Evolutionary conservation across 2,329 filamentous ascomycete genomes (phyloP), one percentile per base, ranked within the genome.

Genomic region (Phaeosphaeriaceae sp.): DNA sequence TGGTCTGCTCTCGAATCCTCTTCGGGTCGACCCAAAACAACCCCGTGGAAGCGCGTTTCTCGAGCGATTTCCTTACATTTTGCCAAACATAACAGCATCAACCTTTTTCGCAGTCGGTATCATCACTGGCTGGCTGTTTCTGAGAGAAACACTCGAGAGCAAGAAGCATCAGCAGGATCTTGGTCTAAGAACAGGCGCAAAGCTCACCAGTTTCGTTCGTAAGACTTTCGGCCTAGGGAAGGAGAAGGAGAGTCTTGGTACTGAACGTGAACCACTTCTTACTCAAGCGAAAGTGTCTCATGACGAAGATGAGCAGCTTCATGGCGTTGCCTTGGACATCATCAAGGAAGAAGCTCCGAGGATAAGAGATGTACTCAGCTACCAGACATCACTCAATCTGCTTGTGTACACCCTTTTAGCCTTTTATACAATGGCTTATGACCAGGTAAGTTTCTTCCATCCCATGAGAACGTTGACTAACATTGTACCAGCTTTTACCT

Each of bases 51-150:
- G 88, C 6, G 77, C 85, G 40, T 89, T 96, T 61, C 86, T 97
- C 57, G 88, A 88, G 65, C 83, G 81, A 22, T 97, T 90, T 70
- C 94, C 94, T 0, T 99, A 95, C 74, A 84, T 87, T 2, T 80
- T 97, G 48, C 95, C 94, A 0, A 98, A 97, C 76, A 70, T 98
- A 5, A 84, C 95, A 24, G 87, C 90, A 1, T 89, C 89, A 41
- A 64, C 84, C 2, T 87, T 98, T 65, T 97, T 98, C 74, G 77
- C 93, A 20, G 76, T 93, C 25, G 94, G 93, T 0, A 87, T 95
- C 25, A 78, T 86, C 0, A 89, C 86, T 7, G 93, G 91, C 0
- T 80, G 88, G 13, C 78, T 98, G 1, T 99, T 97, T 71, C 84
- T 98, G 11, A 85, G 89, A 81, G 94, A 99, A 85, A 96, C 95